Conservation (phyloP, 2,329 filamentous ascomycete genomes). For the Colletotrichum limetticola region DNA sequence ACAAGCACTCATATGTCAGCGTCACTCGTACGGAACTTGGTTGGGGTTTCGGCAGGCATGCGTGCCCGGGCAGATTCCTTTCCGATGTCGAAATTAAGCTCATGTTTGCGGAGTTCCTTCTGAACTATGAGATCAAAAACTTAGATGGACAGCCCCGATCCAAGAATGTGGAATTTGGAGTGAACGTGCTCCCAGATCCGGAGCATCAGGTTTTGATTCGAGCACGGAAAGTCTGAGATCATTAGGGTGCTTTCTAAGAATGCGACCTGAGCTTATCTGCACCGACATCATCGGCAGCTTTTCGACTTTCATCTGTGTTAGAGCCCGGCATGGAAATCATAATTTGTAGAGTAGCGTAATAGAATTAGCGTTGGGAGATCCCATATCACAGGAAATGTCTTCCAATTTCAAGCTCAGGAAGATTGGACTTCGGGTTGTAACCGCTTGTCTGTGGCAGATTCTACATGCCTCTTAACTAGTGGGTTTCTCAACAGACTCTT, state of each 20-base stretch:
- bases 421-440: neutral
- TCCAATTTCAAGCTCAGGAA: too few species aligned
- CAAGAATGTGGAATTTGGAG: constrained; percentile 2
- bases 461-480: neutral
- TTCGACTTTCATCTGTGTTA: too few species aligned
- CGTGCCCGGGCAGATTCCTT: constrained; percentile 28
- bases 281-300: too few species aligned
- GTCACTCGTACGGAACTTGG: constrained; percentile 37
- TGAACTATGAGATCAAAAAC: constrained; percentile 30
- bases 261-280: too few species aligned
- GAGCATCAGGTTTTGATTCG: neutral
- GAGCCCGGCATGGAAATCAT: too few species aligned
- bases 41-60: constrained; percentile 35
- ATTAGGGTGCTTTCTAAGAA: neutral
- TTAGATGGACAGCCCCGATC: constrained; percentile 14
- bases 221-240: constrained; percentile 36
- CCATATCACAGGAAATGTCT: too few species aligned
- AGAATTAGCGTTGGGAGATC: too few species aligned
- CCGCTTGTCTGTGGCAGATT: neutral
- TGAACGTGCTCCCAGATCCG: constrained; percentile 1
- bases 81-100: constrained; percentile 34
- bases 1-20: constrained; percentile 52
- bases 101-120: constrained; percentile 26
- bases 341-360: too few species aligned
- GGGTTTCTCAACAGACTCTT: too few species aligned